phyloP scores from a whole-genome alignment of 1,284 basidiomycete species.

The Moniliophthora roreri region DNA sequence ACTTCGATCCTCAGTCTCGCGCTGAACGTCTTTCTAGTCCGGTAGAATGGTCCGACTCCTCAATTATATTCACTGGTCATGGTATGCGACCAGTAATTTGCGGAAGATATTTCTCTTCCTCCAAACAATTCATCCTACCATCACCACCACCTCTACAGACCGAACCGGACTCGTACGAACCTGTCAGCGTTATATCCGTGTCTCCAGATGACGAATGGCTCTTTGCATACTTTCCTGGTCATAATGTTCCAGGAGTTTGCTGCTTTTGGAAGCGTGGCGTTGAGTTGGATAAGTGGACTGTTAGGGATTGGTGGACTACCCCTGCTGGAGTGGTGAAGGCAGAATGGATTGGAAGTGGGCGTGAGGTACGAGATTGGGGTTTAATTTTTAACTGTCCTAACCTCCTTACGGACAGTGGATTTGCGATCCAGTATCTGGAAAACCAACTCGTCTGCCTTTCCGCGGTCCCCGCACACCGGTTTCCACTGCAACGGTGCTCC shows the following conservation, averaged over 20 bases:
- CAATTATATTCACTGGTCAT: slow-evolving; percentile 67
- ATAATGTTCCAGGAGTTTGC: slow-evolving; percentile 50
- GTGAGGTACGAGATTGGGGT: slow-evolving; percentile 48
- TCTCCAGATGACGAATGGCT: slow-evolving; percentile 61
- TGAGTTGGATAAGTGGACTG: slow-evolving; percentile 60
- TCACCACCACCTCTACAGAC: slow-evolving; percentile 48
- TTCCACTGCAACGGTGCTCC: slow-evolving; percentile 48
- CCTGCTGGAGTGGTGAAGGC: slow-evolving; percentile 54
- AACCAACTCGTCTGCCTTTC: slow-evolving; percentile 46
- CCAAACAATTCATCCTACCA: slow-evolving; percentile 58
- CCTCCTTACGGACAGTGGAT: slow-evolving; percentile 42
- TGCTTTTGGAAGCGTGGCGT: slow-evolving; percentile 64
- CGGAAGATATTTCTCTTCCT: slow-evolving; percentile 69
- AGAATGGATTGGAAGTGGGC: slow-evolving; percentile 57
- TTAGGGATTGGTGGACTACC: slow-evolving; percentile 59
- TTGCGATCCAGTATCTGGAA: slow-evolving; percentile 35
- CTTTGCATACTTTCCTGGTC: slow-evolving; percentile 73
- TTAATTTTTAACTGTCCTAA: slow-evolving; percentile 4
- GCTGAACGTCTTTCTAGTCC: slow-evolving; percentile 43
- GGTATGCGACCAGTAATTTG: slow-evolving; percentile 55
- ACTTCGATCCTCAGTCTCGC: slow-evolving; percentile 6
- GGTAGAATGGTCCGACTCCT: slow-evolving; percentile 66
- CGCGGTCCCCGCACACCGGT: slow-evolving; percentile 53
- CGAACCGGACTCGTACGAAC: slow-evolving; percentile 49
- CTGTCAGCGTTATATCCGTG: slow-evolving; percentile 61